Percentiles rank a stretch among this genome's conserved stretches.
phyloP scores from a whole-genome alignment of 345 rosid species.

The Bruguiera gymnorhiza region DNA sequence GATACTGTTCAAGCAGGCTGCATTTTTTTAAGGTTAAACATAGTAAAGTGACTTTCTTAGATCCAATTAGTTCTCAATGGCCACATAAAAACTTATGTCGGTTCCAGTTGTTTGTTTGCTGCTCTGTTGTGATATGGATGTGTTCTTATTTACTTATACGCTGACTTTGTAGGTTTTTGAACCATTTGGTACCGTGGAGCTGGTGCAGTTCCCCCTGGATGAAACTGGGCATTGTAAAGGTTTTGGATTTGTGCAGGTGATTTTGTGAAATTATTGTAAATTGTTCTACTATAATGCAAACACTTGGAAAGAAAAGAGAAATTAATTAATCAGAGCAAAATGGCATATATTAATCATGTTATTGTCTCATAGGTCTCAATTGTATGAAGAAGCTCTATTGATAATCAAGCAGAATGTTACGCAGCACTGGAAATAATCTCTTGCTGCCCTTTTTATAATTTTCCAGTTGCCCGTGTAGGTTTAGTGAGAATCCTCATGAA shows the following conservation, averaged over 20 bases:
- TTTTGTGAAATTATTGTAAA: conserved; percentile 11
- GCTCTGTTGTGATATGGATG: neutral
- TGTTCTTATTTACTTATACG: neutral
- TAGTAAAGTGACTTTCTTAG: neutral
- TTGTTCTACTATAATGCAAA: neutral
- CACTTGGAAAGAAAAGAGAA: neutral
- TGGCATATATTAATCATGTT: no score
- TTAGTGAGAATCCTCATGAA: no score
- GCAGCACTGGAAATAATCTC: no score
- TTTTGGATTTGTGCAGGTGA: conserved; percentile 94
- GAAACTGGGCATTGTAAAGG: conserved; percentile 91
- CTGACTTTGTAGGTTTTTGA: conserved; percentile 71
- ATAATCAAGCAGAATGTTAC: no score
- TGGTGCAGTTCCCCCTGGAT: conserved; percentile 91
- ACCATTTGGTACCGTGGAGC: conserved; percentile 89
- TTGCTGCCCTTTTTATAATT: no score
- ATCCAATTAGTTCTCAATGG: neutral
- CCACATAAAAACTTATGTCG: neutral
- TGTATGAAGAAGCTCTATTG: no score
- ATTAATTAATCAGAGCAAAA: neutral
- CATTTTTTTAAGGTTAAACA: neutral
- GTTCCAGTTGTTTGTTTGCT: neutral
- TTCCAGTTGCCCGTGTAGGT: no score
- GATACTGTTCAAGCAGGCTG: neutral
- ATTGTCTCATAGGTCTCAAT: no score